A percentile compares a stretch with the other conserved stretches of the same genome.
These are phyloP conservation scores for Fragaria ananassa DNA, from an alignment of 306 rosid species.

Conservation along the genomic window DNA sequence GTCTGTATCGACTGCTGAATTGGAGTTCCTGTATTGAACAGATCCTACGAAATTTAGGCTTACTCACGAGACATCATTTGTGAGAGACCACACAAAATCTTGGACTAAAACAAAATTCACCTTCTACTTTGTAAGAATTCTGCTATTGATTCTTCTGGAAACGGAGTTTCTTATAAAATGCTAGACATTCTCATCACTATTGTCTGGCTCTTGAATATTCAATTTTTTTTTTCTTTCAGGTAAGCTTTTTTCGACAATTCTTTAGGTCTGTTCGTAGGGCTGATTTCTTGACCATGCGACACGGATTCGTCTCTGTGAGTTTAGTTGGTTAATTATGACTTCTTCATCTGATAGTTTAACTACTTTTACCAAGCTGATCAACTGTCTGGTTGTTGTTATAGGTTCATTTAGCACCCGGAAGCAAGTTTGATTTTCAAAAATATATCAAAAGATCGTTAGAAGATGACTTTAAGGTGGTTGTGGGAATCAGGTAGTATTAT, in stretches of 20 bases:
- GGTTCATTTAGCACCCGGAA: constrained; percentile 97
- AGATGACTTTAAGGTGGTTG: constrained; percentile 97
- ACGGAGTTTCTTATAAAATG: not conserved
- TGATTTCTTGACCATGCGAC: constrained; percentile 89
- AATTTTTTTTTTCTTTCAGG: constrained; percentile 49
- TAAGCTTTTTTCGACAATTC: constrained; percentile 77
- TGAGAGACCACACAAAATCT: constrained; percentile 62
- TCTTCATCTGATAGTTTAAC: not conserved
- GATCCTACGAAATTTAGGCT: constrained; percentile 91
- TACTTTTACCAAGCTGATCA: not conserved
- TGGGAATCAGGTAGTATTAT: constrained; percentile 83
- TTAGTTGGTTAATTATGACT: constrained; percentile 8
- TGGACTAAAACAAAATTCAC: constrained; percentile 76
- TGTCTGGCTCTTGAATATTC: not conserved
- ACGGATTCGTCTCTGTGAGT: constrained; percentile 85
- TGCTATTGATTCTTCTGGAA: not conserved
- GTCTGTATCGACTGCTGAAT: not conserved
- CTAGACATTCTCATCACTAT: not conserved
- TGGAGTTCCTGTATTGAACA: constrained; percentile 22
- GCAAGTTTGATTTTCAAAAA: constrained; percentile 91
- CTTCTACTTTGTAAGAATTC: constrained; percentile 70
- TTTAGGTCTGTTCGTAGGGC: constrained; percentile 86
- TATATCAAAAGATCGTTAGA: constrained; percentile 91
- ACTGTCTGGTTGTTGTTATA: constrained; percentile 18
- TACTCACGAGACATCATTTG: constrained; percentile 89